Evolutionary conservation across 805 yeast species (phyloP), one percentile per base, ranked within the genome.

Genomic region (Limtongozyma cylindracea): DNA sequence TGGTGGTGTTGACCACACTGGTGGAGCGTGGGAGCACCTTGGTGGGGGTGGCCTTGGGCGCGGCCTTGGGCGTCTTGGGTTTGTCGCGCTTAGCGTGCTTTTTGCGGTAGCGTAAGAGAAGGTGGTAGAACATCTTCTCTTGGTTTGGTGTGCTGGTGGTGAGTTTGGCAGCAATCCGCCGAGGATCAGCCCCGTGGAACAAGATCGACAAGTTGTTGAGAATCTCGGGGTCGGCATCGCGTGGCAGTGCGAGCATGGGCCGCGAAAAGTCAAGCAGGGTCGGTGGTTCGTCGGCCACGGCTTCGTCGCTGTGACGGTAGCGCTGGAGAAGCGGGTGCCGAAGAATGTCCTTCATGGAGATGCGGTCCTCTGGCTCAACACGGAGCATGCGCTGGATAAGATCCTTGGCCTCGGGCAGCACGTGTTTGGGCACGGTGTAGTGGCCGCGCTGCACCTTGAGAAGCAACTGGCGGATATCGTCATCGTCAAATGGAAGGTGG

Each of bases 401-500:
- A 43, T 88, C 94, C 37, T 65, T 67, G 4, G 98, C 96, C 32
- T 88, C 93, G 15, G 51, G 31, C 3, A 91, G 71, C 19, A 88
- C 49, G 27, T 70, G 67, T 20, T 55, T 56, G 17, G 94, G 94
- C 69, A 84, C 76, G 25, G 60, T 60, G 41, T 68, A 88, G 34
- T 62, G 60, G 18, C 98, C 98, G 24, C 69, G 63, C 47, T 84
- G 95, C 12, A 88, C 98, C 41, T 88, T 88, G 32, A 78, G 49
- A 22, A 88, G 53, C 30, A 88, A 51, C 35, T 72, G 70, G 34
- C 96, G 61, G 30, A 88, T 80, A 42, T 80, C 80, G 31, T 84
- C 95, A 45, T 88, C 95, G 45, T 88, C 98, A 41, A 88, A 88
- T 2, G 98, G 98, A 26, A 88, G 51, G 41, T 88, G 84, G 18